Percentiles rank a stretch among this genome's conserved stretches.
Conservation (phyloP, 345 rosid genomes). For the Trapa bicornis region DNA sequence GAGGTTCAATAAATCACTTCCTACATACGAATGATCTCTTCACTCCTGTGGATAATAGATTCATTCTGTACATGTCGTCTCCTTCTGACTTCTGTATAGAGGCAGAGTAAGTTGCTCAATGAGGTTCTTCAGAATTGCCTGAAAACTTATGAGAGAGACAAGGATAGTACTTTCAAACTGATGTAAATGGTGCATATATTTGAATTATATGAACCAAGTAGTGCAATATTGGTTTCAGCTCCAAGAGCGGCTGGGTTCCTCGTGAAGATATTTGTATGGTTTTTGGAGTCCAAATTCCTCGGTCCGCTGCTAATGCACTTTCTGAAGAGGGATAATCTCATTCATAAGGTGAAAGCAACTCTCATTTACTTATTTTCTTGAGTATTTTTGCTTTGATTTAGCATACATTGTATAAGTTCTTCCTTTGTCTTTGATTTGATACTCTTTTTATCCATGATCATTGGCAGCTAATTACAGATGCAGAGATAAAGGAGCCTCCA, state of each 20-base stretch:
- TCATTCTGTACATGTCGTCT: no score
- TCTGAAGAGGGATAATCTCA: slow-evolving; percentile 42
- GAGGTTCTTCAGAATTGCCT: no score
- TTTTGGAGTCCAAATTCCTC: slow-evolving; percentile 35
- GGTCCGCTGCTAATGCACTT: slow-evolving; percentile 33
- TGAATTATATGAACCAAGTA: not conserved
- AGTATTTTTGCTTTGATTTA: no score
- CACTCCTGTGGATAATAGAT: no score
- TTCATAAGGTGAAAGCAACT: slow-evolving; percentile 32
- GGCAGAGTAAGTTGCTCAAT: no score
- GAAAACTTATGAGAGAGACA: no score
- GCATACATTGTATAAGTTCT: not conserved
- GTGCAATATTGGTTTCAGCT: slow-evolving; percentile 18
- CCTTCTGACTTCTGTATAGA: no score
- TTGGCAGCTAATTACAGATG: slow-evolving; percentile 41
- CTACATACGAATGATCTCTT: not conserved
- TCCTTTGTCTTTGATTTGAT: not conserved
- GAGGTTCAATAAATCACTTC: slow-evolving; percentile 24
- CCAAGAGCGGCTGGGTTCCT: slow-evolving; percentile 65
- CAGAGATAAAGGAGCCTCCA: slow-evolving; percentile 41
- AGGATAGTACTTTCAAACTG: no score
- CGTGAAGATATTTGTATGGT: slow-evolving; percentile 48
- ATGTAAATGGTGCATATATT: not conserved
- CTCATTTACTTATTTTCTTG: not conserved
- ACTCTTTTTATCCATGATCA: not conserved